A percentile compares a stretch with the other conserved stretches of the same genome.
Conservation (phyloP, 2,329 filamentous ascomycete species). For the Dothidotthia symphoricarpi region DNA sequence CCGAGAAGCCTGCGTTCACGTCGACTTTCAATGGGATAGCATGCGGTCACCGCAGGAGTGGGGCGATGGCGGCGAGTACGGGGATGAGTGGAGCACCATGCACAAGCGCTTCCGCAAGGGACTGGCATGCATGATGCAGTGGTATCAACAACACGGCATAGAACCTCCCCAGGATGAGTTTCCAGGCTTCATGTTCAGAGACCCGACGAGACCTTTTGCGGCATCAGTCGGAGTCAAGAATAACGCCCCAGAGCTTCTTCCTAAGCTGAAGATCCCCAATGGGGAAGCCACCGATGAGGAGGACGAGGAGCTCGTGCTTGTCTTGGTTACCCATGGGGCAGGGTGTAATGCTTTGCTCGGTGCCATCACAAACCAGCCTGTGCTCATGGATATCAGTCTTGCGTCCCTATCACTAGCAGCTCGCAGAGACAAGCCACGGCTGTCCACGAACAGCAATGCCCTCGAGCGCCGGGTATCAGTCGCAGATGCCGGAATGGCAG, state of each 20-base stretch:
- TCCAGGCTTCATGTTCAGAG: slow-evolving; percentile 35
- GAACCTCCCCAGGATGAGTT: slow-evolving; percentile 35
- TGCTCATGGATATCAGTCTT: slow-evolving; percentile 84
- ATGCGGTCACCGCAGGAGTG: slow-evolving; percentile 74
- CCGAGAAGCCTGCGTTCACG: slow-evolving; percentile 75
- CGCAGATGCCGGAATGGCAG: slow-evolving; percentile 47
- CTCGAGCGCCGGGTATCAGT: slow-evolving; percentile 42
- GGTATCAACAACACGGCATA: slow-evolving; percentile 64
- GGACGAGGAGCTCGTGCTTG: slow-evolving; percentile 68
- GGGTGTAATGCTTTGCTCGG: slow-evolving; percentile 95
- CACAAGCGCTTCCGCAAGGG: slow-evolving; percentile 84
- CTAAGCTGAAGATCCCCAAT: too few species aligned
- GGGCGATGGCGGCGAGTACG: slow-evolving; percentile 83
- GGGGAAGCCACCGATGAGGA: slow-evolving; percentile 23
- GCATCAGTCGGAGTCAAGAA: not conserved
- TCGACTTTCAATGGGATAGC: slow-evolving; percentile 98
- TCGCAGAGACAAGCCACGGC: slow-evolving; percentile 26
- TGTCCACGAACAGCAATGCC: slow-evolving; percentile 16
- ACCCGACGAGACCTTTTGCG: slow-evolving; percentile 19
- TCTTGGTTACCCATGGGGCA: slow-evolving; percentile 90
- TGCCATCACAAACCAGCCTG: slow-evolving; percentile 85
- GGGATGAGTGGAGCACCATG: slow-evolving; percentile 96
- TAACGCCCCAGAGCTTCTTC: too few species aligned
- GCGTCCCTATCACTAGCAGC: slow-evolving; percentile 85
- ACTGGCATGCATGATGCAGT: slow-evolving; percentile 73